phyloP scores from a whole-genome alignment of 73 alveolate species.

The Paramecium biaurelia region DNA sequence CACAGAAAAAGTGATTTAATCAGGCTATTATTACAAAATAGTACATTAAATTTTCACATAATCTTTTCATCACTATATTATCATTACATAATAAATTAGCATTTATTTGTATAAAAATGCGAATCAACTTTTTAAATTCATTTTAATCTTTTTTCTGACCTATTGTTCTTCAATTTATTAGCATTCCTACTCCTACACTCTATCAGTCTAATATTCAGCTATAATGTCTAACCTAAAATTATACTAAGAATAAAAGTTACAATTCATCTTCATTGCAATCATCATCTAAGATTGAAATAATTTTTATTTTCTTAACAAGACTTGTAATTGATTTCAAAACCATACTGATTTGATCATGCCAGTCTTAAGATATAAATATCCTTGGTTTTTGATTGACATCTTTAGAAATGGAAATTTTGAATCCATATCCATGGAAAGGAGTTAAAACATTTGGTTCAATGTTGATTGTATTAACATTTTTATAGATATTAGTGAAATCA shows the following conservation, averaged over 20 bases:
- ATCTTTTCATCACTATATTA: background rate
- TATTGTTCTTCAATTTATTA: background rate
- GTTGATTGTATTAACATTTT: background rate
- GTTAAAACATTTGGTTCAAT: background rate
- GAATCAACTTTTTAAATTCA: background rate
- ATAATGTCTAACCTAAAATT: background rate
- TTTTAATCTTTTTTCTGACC: background rate
- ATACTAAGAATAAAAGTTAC: background rate
- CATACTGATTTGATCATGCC: background rate
- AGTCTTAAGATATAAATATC: background rate
- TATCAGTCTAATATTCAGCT: background rate
- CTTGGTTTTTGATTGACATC: background rate
- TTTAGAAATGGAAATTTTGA: background rate
- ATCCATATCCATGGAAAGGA: background rate
- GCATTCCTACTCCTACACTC: background rate
- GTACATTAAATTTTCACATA: background rate
- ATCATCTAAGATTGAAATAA: background rate
- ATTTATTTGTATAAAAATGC: background rate
- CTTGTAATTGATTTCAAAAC: background rate
- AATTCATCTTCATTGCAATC: background rate
- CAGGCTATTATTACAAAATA: background rate
- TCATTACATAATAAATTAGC: background rate
- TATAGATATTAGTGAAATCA: background rate
- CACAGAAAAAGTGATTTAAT: slow-evolving; percentile 24
- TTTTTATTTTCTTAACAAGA: background rate